Evolutionary conservation across 2,329 filamentous ascomycete genomes (phyloP).

Genomic region (Gnomoniopsis smithogilvyi): DNA sequence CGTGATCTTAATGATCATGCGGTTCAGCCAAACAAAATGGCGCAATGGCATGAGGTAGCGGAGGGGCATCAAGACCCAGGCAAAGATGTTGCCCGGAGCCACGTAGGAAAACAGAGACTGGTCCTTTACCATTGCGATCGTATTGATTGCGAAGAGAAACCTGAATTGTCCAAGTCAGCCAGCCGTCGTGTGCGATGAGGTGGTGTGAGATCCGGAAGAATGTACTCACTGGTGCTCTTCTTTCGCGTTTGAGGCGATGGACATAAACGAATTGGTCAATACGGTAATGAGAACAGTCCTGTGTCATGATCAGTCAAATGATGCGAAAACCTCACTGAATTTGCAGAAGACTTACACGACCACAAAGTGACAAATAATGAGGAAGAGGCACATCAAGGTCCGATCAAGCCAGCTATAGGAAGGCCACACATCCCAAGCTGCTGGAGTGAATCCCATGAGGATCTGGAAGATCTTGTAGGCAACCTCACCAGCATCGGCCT

Average conservation of each 20-base stretch:
- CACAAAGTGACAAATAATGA: slow-evolving; percentile 94
- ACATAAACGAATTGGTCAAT: slow-evolving; percentile 95
- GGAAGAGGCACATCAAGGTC: slow-evolving; percentile 71
- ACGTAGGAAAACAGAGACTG: slow-evolving; percentile 93
- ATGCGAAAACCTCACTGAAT: too few relatives aligned
- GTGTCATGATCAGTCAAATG: neutral
- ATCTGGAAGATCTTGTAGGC: slow-evolving; percentile 92
- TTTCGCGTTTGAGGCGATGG: slow-evolving; percentile 87
- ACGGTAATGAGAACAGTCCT: slow-evolving; percentile 90
- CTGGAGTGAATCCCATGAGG: slow-evolving; percentile 92
- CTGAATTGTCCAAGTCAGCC: slow-evolving; percentile 26
- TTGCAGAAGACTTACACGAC: slow-evolving; percentile 58
- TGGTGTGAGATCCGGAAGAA: neutral
- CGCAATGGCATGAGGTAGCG: slow-evolving; percentile 77
- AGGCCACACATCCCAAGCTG: slow-evolving; percentile 88
- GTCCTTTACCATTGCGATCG: slow-evolving; percentile 98
- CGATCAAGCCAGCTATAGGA: slow-evolving; percentile 77
- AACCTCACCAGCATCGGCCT: slow-evolving; percentile 69
- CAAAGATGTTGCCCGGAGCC: slow-evolving; percentile 85
- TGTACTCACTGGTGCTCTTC: slow-evolving; percentile 72
- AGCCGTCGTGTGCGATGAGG: neutral
- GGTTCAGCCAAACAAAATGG: slow-evolving; percentile 80
- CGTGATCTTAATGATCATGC: slow-evolving; percentile 86
- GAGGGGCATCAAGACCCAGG: slow-evolving; percentile 82
- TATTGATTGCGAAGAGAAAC: slow-evolving; percentile 93